These are phyloP conservation scores for Turnera subulata DNA, from an alignment of 345 rosid genomes.

Conservation along the genomic window DNA sequence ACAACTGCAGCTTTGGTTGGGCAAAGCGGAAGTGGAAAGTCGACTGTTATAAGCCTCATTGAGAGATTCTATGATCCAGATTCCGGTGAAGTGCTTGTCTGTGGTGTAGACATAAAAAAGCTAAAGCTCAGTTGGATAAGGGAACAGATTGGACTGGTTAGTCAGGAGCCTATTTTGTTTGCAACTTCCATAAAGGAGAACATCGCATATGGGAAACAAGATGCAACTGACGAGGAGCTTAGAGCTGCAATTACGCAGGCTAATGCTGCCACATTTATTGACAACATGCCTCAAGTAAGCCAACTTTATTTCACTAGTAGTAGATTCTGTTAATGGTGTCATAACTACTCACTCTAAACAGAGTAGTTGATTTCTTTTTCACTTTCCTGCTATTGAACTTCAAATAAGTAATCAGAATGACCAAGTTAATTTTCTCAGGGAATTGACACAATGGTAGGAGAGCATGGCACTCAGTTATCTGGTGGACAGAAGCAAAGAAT, in stretches of 20 bases:
- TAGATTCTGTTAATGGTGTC: too few relatives aligned
- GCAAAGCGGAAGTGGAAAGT: slow-evolving; percentile 80
- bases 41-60: slow-evolving; percentile 59
- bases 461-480: slow-evolving; percentile 77
- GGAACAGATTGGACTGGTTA: slow-evolving; percentile 56
- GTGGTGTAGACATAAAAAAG: slow-evolving; percentile 49
- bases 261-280: slow-evolving; percentile 60
- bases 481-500: slow-evolving; percentile 71
- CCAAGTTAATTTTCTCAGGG: slow-evolving; percentile 38
- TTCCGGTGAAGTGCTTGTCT: slow-evolving; percentile 58
- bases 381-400: neutral
- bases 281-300: slow-evolving; percentile 55
- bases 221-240: slow-evolving; percentile 48
- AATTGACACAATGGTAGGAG: slow-evolving; percentile 82
- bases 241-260: slow-evolving; percentile 53
- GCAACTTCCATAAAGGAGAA: slow-evolving; percentile 52
- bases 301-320: neutral
- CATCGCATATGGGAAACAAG: slow-evolving; percentile 63
- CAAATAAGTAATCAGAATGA: neutral
- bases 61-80: slow-evolving; percentile 75
- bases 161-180: slow-evolving; percentile 66
- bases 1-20: slow-evolving; percentile 65
- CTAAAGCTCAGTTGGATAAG: slow-evolving; percentile 56
- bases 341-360: too few relatives aligned
- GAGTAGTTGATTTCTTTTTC: too few relatives aligned